phyloP scores from a whole-genome alignment of 352 stramenopile genomes.

The Phytophthora lateralis region DNA sequence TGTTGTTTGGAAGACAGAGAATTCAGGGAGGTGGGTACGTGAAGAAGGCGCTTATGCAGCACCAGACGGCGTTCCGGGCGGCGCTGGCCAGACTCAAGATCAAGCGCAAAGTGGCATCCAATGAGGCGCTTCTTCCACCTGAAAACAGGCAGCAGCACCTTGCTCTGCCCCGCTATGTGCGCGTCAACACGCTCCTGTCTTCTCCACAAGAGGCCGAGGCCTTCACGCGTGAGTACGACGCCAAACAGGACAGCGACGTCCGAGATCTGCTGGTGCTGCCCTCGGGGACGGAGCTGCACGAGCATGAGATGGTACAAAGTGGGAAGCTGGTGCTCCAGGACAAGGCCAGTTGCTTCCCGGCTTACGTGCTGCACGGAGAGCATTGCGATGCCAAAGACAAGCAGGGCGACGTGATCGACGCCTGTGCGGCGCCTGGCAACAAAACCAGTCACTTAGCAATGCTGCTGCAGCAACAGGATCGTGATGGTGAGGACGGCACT shows the following conservation, averaged over 20 bases:
- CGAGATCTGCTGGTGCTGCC: conserved; percentile 93
- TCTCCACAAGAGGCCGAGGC: conserved; percentile 45
- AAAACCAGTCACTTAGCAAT: conserved; percentile 98
- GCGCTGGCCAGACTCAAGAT: conserved; percentile 86
- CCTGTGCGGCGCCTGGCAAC: conserved; percentile 97
- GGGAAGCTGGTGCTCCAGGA: conserved; percentile 96
- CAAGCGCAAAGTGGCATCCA: conserved; percentile 73
- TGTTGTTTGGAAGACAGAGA: conserved; percentile 85
- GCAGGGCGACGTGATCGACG: conserved; percentile 93
- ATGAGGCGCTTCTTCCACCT: conserved; percentile 79
- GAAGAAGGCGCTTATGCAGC: conserved; percentile 86
- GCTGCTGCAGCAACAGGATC: conserved; percentile 79
- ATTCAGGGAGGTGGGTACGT: conserved; percentile 88
- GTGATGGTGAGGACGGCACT: conserved; percentile 38
- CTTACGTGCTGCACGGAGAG: conserved; percentile 91
- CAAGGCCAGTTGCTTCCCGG: conserved; percentile 98
- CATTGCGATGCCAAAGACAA: conserved; percentile 44
- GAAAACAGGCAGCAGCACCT: conserved; percentile 79
- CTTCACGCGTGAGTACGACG: conserved; percentile 55
- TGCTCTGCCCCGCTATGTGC: conserved; percentile 89
- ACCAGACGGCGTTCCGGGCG: conserved; percentile 72
- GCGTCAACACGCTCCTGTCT: conserved; percentile 92
- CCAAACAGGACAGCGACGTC: conserved; percentile 87
- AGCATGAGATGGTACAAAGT: conserved; percentile 76
- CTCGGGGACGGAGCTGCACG: conserved; percentile 85